Conservation (phyloP, 2,329 filamentous ascomycete species). For the Exophiala lecanii-corni region DNA sequence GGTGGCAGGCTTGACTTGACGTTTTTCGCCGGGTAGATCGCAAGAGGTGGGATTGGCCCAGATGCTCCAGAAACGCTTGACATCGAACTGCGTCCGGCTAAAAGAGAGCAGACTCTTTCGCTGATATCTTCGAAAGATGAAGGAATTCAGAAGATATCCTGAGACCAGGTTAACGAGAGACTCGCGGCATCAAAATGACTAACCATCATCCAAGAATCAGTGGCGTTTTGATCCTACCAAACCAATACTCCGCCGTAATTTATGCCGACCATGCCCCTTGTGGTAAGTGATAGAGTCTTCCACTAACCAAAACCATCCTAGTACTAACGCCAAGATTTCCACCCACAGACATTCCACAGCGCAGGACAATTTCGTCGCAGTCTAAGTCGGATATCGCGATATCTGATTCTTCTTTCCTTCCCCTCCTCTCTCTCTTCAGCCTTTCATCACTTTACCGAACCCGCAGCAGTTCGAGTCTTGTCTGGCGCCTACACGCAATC, state of each 20-base stretch:
- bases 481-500: slow-evolving; percentile 48
- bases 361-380: neutral
- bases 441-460: slow-evolving; percentile 81
- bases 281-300: neutral
- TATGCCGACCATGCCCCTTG: neutral
- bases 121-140: too few species aligned
- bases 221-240: too few species aligned
- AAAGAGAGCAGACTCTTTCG: too few species aligned
- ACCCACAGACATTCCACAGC: slow-evolving; percentile 8
- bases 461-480: slow-evolving; percentile 72
- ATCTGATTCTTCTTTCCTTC: slow-evolving; percentile 1
- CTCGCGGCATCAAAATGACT: neutral
- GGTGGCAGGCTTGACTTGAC: slow-evolving; percentile 63
- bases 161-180: too few species aligned
- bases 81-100: too few species aligned
- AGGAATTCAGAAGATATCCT: too few species aligned
- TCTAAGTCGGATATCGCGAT: too few species aligned
- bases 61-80: slow-evolving; percentile 14
- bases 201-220: slow-evolving; percentile 1
- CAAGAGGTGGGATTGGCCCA: slow-evolving; percentile 60
- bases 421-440: slow-evolving; percentile 24
- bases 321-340: slow-evolving; percentile 18
- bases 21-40: slow-evolving; percentile 66
- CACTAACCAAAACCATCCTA: neutral
- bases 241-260: slow-evolving; percentile 1